phyloP scores from a whole-genome alignment of 2,329 filamentous ascomycete genomes.

The Tolypocladium paradoxum region DNA sequence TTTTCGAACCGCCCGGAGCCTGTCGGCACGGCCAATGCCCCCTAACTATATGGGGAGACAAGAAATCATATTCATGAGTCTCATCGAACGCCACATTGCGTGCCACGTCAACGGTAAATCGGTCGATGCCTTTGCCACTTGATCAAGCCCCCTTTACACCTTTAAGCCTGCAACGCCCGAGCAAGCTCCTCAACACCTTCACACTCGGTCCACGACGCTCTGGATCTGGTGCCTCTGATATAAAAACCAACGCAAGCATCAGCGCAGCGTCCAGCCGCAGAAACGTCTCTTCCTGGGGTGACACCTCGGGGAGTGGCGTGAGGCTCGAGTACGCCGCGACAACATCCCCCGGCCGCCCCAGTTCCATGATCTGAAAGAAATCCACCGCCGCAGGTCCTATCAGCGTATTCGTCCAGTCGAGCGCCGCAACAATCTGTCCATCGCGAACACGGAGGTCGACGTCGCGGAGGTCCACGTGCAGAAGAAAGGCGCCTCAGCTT shows the following conservation, averaged over 20 bases:
- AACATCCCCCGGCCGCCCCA: conserved; percentile 1
- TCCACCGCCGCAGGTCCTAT: conserved; percentile 7
- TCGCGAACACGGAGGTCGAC: conserved; percentile 5
- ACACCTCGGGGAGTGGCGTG: not conserved
- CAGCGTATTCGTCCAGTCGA: conserved; percentile 9
- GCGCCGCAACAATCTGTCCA: conserved; percentile 3
- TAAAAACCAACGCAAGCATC: conserved; percentile 9
- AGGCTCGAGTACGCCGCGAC: conserved; percentile 4
- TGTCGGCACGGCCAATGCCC: conserved; percentile 38
- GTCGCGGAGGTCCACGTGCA: conserved; percentile 10
- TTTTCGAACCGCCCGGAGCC: conserved; percentile 82
- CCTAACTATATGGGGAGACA: not conserved
- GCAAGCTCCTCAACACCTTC: conserved; percentile 5
- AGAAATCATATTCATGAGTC: not conserved
- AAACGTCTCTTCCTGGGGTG: conserved; percentile 4
- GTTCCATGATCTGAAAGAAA: conserved; percentile 7
- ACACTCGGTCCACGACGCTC: conserved; percentile 2
- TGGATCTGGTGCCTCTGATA: conserved; percentile 8
- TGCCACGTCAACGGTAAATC: not conserved
- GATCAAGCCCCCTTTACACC: not conserved
- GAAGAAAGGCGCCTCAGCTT: conserved; percentile 1
- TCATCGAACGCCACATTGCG: not conserved
- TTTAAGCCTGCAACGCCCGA: not conserved
- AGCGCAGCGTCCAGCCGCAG: conserved; percentile 8
- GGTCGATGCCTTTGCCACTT: not conserved